Evolutionary conservation across 129 eudicot genomes (phyloP).

Genomic region (Ambrosia artemisiifolia): DNA sequence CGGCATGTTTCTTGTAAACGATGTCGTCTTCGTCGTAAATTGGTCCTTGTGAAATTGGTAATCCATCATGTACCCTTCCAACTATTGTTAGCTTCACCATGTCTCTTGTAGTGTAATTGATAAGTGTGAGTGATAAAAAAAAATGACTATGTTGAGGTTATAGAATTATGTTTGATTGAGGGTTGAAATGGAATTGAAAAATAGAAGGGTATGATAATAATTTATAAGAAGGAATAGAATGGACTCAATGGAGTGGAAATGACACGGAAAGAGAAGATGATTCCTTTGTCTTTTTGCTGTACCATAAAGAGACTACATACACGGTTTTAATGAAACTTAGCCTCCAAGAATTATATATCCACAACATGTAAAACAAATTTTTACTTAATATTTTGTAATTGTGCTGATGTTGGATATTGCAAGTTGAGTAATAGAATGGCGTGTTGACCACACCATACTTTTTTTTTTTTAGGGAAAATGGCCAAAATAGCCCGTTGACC

Average conservation of each 20-base stretch:
- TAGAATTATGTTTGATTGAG: background rate
- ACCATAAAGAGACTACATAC: constrained; percentile 21
- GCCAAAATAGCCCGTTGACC: too few relatives aligned
- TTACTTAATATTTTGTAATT: background rate
- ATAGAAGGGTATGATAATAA: background rate
- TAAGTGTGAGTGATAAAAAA: too few relatives aligned
- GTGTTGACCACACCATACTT: background rate
- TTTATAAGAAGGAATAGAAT: background rate
- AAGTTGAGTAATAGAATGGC: background rate
- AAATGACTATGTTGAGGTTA: background rate
- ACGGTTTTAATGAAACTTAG: constrained; percentile 24
- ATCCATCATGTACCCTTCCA: constrained; percentile 48
- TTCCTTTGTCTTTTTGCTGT: constrained; percentile 25
- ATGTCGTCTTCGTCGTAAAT: constrained; percentile 33
- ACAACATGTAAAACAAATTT: background rate
- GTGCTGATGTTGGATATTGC: too few relatives aligned
- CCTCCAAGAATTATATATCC: constrained; percentile 16
- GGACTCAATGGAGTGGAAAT: background rate
- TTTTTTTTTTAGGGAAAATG: background rate
- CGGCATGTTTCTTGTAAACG: constrained; percentile 46
- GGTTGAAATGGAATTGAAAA: background rate
- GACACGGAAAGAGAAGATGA: constrained; percentile 2
- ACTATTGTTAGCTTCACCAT: constrained; percentile 53
- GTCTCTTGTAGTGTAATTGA: background rate
- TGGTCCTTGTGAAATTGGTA: constrained; percentile 52